Evolutionary conservation across 768 basidiomycete genomes (phyloP).

Genomic region (Lactifluus volemus): DNA sequence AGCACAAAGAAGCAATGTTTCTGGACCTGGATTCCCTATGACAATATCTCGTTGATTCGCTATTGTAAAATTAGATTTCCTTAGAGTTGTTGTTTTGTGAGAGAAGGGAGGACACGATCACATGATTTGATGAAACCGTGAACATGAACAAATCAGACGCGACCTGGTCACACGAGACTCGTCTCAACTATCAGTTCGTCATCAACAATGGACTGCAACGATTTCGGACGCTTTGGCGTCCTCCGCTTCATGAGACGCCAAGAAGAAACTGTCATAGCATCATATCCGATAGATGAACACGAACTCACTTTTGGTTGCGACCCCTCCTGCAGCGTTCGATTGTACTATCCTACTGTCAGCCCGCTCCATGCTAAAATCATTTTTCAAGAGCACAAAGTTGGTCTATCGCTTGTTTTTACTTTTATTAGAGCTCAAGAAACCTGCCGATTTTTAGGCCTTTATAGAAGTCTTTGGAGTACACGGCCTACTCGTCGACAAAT

Average conservation of each 20-base stretch:
- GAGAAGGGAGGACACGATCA: conserved; percentile 7
- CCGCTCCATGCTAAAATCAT: conserved; percentile 58
- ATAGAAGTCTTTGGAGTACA: conserved; percentile 49
- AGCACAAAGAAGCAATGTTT: conserved; percentile 4
- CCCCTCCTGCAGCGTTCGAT: conserved; percentile 50
- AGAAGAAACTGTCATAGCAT: conserved; percentile 42
- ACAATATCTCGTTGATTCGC: conserved; percentile 11
- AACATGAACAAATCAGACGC: background rate
- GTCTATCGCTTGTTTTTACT: conserved; percentile 12
- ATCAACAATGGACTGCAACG: conserved; percentile 30
- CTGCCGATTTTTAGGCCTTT: conserved; percentile 43
- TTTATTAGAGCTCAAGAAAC: background rate
- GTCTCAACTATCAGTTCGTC: background rate
- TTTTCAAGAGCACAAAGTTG: conserved; percentile 56
- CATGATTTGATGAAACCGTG: conserved; percentile 13
- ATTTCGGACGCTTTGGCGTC: conserved; percentile 59
- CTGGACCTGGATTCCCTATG: background rate
- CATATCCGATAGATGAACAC: conserved; percentile 65
- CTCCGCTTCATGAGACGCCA: conserved; percentile 52
- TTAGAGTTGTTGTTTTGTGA: background rate
- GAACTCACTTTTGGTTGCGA: conserved; percentile 63
- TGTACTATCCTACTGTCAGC: conserved; percentile 60
- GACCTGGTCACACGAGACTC: background rate
- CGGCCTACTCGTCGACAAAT: conserved; percentile 56
- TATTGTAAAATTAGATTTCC: too few relatives aligned